Evolutionary conservation across 805 yeast species (phyloP), one percentile per base, ranked within the genome.

Genomic region (Candida xyloterini): DNA sequence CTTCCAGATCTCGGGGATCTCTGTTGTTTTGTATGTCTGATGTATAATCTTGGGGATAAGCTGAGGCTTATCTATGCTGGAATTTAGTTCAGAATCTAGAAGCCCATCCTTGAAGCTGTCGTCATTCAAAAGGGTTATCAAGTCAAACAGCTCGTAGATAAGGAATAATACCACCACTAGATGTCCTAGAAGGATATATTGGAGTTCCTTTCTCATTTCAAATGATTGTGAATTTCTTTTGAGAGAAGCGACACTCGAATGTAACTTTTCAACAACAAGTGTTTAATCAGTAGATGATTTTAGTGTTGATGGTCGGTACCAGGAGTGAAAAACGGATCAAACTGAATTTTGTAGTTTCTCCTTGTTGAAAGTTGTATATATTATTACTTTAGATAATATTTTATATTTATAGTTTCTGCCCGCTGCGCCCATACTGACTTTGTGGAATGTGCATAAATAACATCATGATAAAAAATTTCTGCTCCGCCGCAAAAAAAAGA

Each of bases 1-100:
- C 44, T 67, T 68, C 97, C 97, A 90, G 33, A 74, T 69, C 35
- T 79, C 89, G 3, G 97, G 97, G 11, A 89, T 76, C 15, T 80
- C 74, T 10, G 67, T 72, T 15, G 86, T 84, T 59, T 85, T 89
- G 63, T 90, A 90, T 10, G 96, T 90, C 62, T 90, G 97, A 59
- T 90, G 97, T 40, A 90, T 88, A 58, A 89, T 88, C 55, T 84
- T 85, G 27, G 97, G 97, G 32, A 89, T 87, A 27, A 83, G 58
- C 43, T 72, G 73, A 8, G 79, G 78, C 42, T 66, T 66, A 6
- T 63, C 56, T n/a, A 69, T 68, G 23, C 62, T 66, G 7, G 41
- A 22, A 49, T 80, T 77, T 33, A 85, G 56, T 44, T 87, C 95
- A 10, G 68, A 66, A 35, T 78, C 78, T 11, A 76, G 57, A 16